phyloP scores from a whole-genome alignment of 306 rosid species.

The Sesbania bispinosa region DNA sequence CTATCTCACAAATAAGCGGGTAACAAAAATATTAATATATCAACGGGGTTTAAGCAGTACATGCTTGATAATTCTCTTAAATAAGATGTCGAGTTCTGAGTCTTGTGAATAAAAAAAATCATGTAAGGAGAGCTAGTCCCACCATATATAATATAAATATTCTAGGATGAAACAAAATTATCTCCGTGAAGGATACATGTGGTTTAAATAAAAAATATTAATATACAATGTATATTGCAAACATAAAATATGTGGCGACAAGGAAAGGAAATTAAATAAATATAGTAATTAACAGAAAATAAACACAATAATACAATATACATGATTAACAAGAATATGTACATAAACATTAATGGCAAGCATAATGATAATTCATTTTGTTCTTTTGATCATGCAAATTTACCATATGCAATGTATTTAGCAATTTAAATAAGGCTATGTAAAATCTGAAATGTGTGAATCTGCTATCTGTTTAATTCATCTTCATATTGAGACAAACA shows the following conservation, averaged over 20 bases:
- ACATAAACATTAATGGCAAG: conserved; percentile 19
- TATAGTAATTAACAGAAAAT: neutral
- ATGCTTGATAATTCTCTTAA: too few relatives aligned
- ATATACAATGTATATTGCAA: too few relatives aligned
- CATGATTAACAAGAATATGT: too few relatives aligned
- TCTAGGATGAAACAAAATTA: too few relatives aligned
- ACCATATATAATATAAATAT: too few relatives aligned
- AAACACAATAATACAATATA: too few relatives aligned
- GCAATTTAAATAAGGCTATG: conserved; percentile 9
- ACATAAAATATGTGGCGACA: conserved; percentile 1
- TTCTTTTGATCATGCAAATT: neutral
- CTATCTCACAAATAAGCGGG: conserved; percentile 64
- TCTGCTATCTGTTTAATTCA: conserved; percentile 22
- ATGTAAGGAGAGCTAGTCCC: too few relatives aligned
- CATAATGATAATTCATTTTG: conserved; percentile 1
- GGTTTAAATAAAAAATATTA: too few relatives aligned
- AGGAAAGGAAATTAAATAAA: neutral
- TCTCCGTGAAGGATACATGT: neutral
- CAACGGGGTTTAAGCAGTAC: too few relatives aligned
- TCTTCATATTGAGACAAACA: conserved; percentile 39
- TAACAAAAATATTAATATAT: conserved; percentile 29
- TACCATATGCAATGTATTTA: neutral
- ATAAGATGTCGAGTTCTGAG: too few relatives aligned
- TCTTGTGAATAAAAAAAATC: too few relatives aligned
- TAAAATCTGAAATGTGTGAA: conserved; percentile 38